Conservation (phyloP, 129 eudicot genomes). For the Saposhnikovia divaricata region DNA sequence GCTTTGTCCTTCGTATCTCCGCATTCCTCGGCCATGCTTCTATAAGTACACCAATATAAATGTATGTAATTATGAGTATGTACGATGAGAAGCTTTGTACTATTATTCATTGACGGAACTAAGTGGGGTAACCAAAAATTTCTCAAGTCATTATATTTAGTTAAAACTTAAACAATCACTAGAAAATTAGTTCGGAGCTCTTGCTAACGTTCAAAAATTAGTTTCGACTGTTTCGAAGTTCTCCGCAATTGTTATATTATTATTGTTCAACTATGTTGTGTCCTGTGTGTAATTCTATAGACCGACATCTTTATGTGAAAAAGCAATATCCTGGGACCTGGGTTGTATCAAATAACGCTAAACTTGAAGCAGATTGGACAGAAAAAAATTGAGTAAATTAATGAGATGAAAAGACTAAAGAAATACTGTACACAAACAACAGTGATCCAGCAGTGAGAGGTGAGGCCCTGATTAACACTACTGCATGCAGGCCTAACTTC, state of each 20-base stretch:
- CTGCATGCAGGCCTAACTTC: neutral
- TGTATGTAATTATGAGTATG: neutral
- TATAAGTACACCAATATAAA: too few species aligned
- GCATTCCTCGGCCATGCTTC: neutral
- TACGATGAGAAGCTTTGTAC: too few species aligned
- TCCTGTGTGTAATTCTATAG: neutral
- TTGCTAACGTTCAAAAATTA: too few species aligned
- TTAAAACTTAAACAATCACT: too few species aligned
- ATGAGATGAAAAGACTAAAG: neutral
- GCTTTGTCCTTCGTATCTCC: neutral
- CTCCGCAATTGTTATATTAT: too few species aligned
- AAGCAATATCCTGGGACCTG: neutral
- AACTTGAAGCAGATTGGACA: conserved; percentile 1
- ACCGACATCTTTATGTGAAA: neutral
- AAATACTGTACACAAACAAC: neutral
- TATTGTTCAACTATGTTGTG: neutral
- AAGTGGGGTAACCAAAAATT: too few species aligned
- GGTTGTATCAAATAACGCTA: conserved; percentile 1
- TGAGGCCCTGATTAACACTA: neutral
- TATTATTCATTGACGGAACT: too few species aligned
- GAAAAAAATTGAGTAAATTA: neutral
- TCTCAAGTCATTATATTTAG: too few species aligned
- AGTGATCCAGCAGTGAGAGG: conserved; percentile 3
- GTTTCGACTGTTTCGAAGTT: too few species aligned
- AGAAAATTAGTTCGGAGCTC: too few species aligned